These are phyloP conservation scores for Gossypium gossypioides DNA, from an alignment of 441 rosid genomes.

Conservation along the genomic window DNA sequence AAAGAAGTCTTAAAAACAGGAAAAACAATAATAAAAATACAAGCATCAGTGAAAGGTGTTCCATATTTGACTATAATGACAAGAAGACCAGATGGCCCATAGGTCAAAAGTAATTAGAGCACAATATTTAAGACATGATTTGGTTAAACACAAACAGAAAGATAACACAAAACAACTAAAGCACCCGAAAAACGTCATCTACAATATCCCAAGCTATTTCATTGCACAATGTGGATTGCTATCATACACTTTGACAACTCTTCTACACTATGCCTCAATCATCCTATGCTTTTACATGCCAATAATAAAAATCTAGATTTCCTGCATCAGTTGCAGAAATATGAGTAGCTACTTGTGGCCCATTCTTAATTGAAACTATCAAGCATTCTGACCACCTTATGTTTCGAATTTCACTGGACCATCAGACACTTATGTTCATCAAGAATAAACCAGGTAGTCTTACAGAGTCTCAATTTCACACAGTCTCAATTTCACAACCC, in stretches of 20 bases:
- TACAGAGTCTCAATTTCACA: background rate
- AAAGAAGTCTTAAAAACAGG: background rate
- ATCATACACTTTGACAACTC: slow-evolving; percentile 8
- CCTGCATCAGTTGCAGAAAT: background rate
- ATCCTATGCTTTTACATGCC: background rate
- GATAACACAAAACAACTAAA: background rate
- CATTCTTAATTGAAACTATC: background rate
- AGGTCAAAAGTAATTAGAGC: background rate
- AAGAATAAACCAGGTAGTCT: background rate
- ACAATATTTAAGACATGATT: background rate
- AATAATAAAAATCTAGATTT: background rate
- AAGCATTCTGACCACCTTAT: background rate
- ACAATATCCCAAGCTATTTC: background rate
- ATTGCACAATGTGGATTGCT: too few relatives aligned
- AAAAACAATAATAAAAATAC: background rate
- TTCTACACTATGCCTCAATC: background rate
- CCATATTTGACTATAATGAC: background rate
- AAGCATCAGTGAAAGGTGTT: background rate
- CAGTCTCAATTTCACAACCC: background rate
- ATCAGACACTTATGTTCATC: background rate
- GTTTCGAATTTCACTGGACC: background rate
- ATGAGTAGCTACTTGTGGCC: background rate
- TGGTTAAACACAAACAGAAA: background rate
- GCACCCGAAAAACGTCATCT: background rate
- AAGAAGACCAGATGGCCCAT: background rate